These are phyloP conservation scores for Aureobasidium sp. DNA, from an alignment of 2,329 filamentous ascomycete species.

Conservation along the genomic window DNA sequence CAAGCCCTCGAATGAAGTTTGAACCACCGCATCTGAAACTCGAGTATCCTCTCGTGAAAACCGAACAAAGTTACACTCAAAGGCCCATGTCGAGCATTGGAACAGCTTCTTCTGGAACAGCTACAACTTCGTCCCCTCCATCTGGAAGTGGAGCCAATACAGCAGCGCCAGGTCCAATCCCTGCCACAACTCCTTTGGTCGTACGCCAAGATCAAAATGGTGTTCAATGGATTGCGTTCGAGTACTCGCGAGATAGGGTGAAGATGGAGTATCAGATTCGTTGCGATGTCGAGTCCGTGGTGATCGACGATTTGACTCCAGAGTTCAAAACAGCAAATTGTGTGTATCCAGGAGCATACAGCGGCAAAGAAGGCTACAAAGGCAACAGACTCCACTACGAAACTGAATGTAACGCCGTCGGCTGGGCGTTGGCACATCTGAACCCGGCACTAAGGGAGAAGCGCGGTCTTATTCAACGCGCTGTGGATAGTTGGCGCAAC, in stretches of 20 bases:
- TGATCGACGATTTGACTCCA: slow-evolving; percentile 71
- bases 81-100: slow-evolving; percentile 46
- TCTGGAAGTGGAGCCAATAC: slow-evolving; percentile 59
- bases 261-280: slow-evolving; percentile 99
- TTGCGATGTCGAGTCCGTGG: slow-evolving; percentile 94
- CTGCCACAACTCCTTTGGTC: slow-evolving; percentile 88
- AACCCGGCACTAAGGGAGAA: slow-evolving; percentile 89
- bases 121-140: slow-evolving; percentile 23
- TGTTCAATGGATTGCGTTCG: slow-evolving; percentile 97
- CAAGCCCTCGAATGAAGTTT: slow-evolving; percentile 48
- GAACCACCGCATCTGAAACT: slow-evolving; percentile 4
- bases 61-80: slow-evolving; percentile 46
- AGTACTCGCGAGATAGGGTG: slow-evolving; percentile 92
- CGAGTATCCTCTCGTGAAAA: not conserved
- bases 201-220: slow-evolving; percentile 93
- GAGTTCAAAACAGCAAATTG: slow-evolving; percentile 99
- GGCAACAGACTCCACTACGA: slow-evolving; percentile 95
- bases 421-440: slow-evolving; percentile 92
- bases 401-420: slow-evolving; percentile 98
- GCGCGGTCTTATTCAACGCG: slow-evolving; percentile 89
- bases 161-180: slow-evolving; percentile 90
- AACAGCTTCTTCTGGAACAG: not conserved
- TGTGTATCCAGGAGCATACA: slow-evolving; percentile 92
- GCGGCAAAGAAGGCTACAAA: slow-evolving; percentile 89
- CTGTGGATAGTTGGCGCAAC: slow-evolving; percentile 97